Percentiles rank a stretch among this genome's conserved stretches.
Evolutionary conservation across 2,329 filamentous ascomycete genomes (phyloP).

Genomic region (Furcasterigmium furcatum): DNA sequence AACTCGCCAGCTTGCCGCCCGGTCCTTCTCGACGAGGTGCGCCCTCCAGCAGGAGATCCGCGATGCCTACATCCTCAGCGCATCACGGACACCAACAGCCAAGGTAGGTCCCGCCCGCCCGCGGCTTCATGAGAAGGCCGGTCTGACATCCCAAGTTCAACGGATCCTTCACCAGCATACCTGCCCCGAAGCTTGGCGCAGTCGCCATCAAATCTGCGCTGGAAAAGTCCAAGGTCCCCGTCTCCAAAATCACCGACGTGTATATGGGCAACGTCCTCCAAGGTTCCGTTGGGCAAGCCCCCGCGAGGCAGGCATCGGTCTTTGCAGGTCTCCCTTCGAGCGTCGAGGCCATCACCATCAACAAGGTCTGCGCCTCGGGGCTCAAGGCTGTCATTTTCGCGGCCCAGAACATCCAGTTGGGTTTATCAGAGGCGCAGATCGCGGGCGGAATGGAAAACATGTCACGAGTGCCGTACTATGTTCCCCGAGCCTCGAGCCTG

Average conservation of each 20-base stretch:
- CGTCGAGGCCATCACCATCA: slow-evolving; percentile 88
- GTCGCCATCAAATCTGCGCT: slow-evolving; percentile 89
- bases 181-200: slow-evolving; percentile 85
- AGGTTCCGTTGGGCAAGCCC: slow-evolving; percentile 80
- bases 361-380: slow-evolving; percentile 97
- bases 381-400: slow-evolving; percentile 89
- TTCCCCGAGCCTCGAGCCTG: slow-evolving; percentile 75
- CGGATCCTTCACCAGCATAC: slow-evolving; percentile 78
- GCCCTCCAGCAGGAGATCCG: slow-evolving; percentile 65
- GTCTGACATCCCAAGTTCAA: slow-evolving; percentile 67
- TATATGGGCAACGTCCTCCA: slow-evolving; percentile 98
- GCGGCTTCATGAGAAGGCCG: neutral
- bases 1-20: slow-evolving; percentile 30
- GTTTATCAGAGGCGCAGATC: slow-evolving; percentile 81
- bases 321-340: slow-evolving; percentile 81
- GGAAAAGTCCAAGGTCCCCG: slow-evolving; percentile 78
- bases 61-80: slow-evolving; percentile 92
- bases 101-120: slow-evolving; percentile 54
- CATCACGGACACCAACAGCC: slow-evolving; percentile 82
- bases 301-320: slow-evolving; percentile 85
- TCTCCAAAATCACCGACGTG: slow-evolving; percentile 80
- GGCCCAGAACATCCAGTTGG: slow-evolving; percentile 91
- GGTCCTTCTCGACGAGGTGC: slow-evolving; percentile 43
- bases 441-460: slow-evolving; percentile 99
- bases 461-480: slow-evolving; percentile 89